Evolutionary conservation across 1,139 yeast genomes (phyloP).

Genomic region (Nematodospora anomalae): DNA sequence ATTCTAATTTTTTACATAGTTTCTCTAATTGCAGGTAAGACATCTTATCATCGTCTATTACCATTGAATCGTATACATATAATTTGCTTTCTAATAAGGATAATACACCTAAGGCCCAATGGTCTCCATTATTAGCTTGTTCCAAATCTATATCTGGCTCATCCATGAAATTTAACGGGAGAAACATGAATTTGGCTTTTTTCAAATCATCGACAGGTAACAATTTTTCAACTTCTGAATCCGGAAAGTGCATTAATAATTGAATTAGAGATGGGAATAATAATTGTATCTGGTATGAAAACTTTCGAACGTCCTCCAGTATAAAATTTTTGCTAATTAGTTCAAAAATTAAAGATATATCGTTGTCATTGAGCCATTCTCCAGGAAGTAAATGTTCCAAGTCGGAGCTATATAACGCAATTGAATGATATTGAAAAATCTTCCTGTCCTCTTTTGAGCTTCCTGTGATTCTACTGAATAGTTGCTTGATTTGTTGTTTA

Average conservation of each 20-base stretch:
- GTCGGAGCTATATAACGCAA: slow-evolving; percentile 42
- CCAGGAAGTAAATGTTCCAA: slow-evolving; percentile 44
- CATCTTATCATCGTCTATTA: slow-evolving; percentile 19
- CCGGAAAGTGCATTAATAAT: slow-evolving; percentile 39
- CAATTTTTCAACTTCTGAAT: slow-evolving; percentile 26
- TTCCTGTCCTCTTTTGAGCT: slow-evolving; percentile 22
- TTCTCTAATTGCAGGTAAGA: slow-evolving; percentile 18
- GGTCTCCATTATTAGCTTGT: slow-evolving; percentile 41
- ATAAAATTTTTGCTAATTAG: slow-evolving; percentile 33
- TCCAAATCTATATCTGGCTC: slow-evolving; percentile 30
- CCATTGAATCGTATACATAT: slow-evolving; percentile 45
- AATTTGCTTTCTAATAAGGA: slow-evolving; percentile 31
- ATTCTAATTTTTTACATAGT: slow-evolving; percentile 25
- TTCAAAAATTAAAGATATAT: slow-evolving; percentile 64
- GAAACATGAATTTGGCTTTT: slow-evolving; percentile 35
- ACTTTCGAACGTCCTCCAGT: slow-evolving; percentile 10
- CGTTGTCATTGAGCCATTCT: slow-evolving; percentile 76
- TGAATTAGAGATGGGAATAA: slow-evolving; percentile 43
- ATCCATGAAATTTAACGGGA: slow-evolving; percentile 43
- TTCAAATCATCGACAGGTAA: slow-evolving; percentile 35
- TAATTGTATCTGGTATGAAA: slow-evolving; percentile 30
- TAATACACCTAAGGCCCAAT: slow-evolving; percentile 43
- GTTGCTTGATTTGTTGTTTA: slow-evolving; percentile 23
- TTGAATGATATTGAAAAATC: slow-evolving; percentile 40
- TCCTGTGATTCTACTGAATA: slow-evolving; percentile 13